phyloP scores from a whole-genome alignment of 441 rosid genomes.

The Arabidopsis lyrata region DNA sequence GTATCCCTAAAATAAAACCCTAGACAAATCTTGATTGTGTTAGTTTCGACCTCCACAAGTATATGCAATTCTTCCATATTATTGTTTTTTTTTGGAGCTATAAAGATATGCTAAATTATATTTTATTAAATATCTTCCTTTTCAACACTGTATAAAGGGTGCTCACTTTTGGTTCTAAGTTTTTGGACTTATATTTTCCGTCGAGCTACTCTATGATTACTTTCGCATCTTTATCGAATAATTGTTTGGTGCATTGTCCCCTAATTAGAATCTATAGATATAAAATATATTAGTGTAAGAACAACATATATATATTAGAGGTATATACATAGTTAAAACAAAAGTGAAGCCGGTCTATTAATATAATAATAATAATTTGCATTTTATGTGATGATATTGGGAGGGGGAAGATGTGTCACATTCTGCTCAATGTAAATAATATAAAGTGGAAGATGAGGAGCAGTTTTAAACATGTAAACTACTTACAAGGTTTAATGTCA shows the following conservation, averaged over 20 bases:
- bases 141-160: not conserved
- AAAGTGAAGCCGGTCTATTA: constrained; percentile 1
- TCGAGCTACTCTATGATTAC: constrained; percentile 34
- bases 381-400: not conserved
- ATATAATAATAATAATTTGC: not conserved
- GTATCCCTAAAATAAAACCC: too few relatives aligned
- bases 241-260: constrained; percentile 26
- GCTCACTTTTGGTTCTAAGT: constrained; percentile 29
- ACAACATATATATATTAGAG: too few relatives aligned
- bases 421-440: not conserved
- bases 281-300: not conserved
- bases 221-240: constrained; percentile 34
- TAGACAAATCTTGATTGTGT: too few relatives aligned
- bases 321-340: not conserved
- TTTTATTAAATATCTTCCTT: not conserved
- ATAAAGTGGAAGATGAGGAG: not conserved
- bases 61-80: not conserved
- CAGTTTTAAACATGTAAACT: constrained; percentile 1
- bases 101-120: not conserved
- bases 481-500: not conserved
- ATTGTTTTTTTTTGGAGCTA: not conserved
- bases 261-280: constrained; percentile 1
- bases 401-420: constrained; percentile 23
- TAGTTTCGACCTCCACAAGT: too few relatives aligned
- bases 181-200: constrained; percentile 25